Base-by-base conservation (phyloP, 768 basidiomycete genomes). In the Asterophora parasitica region DNA sequence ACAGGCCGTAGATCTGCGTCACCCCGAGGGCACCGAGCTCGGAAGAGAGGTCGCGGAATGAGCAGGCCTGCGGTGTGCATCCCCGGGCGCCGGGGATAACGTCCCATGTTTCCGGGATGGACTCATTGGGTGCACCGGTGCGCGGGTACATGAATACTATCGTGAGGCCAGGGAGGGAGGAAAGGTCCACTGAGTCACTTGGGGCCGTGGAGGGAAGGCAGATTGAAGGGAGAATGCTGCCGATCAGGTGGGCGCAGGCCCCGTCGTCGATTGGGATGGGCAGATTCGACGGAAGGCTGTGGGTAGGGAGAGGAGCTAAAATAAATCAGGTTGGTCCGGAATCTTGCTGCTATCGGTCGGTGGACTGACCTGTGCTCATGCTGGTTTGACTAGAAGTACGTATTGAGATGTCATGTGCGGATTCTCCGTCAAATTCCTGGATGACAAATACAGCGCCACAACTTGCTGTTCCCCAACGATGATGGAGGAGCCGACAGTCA, bases 71-170 rank as follows among this genome's bases (percentile, higher is more conserved):
- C 15, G 58, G 58, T 10, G 58, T 57, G 44, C 58, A 59, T 27
- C 58, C 58, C 20, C 58, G 51, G 17, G 58, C 58, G 36, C 58
- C 58, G 12, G 58, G 58, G 41, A 59, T 59, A 19, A 57, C 20
- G 38, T 59, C 48, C 58, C 58, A 59, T 7, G 42, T 42, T 44
- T 47, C 50, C 17, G 58, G 56, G 12, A 59, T 44, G 23, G 34
- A 40, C 26, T 56, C 50, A 9, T 50, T 50, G 4, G 58, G 54
- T 31, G 49, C 50, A 7, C 56, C 56, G 16, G 56, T 58, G 19
- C 58, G 56, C 32, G 58, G 58, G 31, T 58, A 60, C 46, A 54
- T 53, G 42, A 60, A 58, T 23, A 60, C 34, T 32, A 60, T 51
- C 6, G 58, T 54, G 15, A 60, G 42, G 8, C 54, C 56, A 11